phyloP scores from a whole-genome alignment of 2,329 filamentous ascomycete species.

The Emergomyces orientalis region DNA sequence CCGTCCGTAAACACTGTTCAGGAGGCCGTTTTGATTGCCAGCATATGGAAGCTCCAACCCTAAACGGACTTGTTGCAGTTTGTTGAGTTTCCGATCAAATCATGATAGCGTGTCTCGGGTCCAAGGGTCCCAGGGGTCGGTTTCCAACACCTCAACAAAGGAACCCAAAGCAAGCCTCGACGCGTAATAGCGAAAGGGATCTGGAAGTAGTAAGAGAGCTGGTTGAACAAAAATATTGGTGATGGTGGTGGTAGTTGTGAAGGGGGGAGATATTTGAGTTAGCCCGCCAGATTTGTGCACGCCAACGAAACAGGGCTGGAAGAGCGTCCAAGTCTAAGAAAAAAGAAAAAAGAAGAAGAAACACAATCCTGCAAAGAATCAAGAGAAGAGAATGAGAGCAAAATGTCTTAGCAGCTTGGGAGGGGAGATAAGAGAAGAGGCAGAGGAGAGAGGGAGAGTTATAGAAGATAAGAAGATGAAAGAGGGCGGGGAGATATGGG shows the following conservation, averaged over 20 bases:
- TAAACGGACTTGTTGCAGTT: not conserved
- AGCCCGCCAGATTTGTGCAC: not conserved
- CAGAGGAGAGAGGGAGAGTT: slow-evolving; percentile 18
- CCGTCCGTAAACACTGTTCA: not conserved
- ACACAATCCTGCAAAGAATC: not conserved
- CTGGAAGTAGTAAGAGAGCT: not conserved
- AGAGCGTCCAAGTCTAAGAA: not conserved
- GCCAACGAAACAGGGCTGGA: not conserved
- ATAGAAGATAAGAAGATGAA: slow-evolving; percentile 2
- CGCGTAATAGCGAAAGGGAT: not conserved
- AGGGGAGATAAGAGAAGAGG: slow-evolving; percentile 3
- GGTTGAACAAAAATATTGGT: not conserved
- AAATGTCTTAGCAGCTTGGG: slow-evolving; percentile 1
- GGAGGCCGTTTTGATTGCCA: not conserved
- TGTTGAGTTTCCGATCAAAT: not conserved
- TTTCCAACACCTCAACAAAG: not conserved
- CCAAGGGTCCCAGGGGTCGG: not conserved
- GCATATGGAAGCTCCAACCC: not conserved
- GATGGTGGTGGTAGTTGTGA: not conserved
- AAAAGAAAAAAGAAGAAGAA: not conserved
- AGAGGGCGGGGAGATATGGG: no score
- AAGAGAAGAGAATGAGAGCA: not conserved
- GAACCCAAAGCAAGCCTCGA: not conserved
- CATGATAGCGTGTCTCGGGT: not conserved
- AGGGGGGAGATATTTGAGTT: not conserved